Conservation (phyloP, 1,284 basidiomycete genomes). For the Apiotrichum sp. region DNA sequence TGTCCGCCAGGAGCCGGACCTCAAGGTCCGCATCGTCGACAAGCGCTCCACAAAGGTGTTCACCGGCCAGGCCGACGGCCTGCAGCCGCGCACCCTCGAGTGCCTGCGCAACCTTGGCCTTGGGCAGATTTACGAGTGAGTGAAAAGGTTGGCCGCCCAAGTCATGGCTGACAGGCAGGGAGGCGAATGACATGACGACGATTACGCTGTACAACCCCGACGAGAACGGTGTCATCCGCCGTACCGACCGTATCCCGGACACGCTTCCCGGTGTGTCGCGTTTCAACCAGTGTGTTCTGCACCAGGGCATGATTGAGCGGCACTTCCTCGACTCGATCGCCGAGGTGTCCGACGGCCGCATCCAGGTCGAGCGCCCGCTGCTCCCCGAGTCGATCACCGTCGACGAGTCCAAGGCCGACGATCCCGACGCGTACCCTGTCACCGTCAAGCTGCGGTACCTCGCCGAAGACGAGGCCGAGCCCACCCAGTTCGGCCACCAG, state of each 20-base stretch:
- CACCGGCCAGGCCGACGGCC: conserved; percentile 13
- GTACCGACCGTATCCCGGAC: conserved; percentile 15
- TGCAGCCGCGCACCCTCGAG: conserved; percentile 10
- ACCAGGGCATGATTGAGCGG: conserved; percentile 17
- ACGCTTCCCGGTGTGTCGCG: conserved; percentile 10
- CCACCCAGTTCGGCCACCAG: conserved; percentile 13
- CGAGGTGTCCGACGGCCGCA: conserved; percentile 7
- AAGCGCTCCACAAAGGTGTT: conserved; percentile 13
- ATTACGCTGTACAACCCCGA: conserved; percentile 14
- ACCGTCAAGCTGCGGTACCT: conserved; percentile 11
- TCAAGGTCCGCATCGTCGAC: conserved; percentile 17
- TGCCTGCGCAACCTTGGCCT: conserved; percentile 10
- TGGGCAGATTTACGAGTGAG: conserved; percentile 8
- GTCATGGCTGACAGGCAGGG: neutral
- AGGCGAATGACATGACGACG: conserved; percentile 7
- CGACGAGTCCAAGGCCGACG: conserved; percentile 8
- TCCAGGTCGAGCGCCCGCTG: conserved; percentile 14
- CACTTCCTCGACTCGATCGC: conserved; percentile 13
- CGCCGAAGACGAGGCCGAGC: conserved; percentile 8
- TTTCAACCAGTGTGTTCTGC: conserved; percentile 8
- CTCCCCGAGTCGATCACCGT: conserved; percentile 12
- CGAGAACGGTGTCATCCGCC: conserved; percentile 8
- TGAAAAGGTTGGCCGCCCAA: neutral
- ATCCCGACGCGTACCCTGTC: conserved; percentile 14
- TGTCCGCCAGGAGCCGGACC: conserved; percentile 9